These are phyloP conservation scores for Globisporangium nodosum DNA, from an alignment of 352 stramenopile genomes.

Conservation along the genomic window DNA sequence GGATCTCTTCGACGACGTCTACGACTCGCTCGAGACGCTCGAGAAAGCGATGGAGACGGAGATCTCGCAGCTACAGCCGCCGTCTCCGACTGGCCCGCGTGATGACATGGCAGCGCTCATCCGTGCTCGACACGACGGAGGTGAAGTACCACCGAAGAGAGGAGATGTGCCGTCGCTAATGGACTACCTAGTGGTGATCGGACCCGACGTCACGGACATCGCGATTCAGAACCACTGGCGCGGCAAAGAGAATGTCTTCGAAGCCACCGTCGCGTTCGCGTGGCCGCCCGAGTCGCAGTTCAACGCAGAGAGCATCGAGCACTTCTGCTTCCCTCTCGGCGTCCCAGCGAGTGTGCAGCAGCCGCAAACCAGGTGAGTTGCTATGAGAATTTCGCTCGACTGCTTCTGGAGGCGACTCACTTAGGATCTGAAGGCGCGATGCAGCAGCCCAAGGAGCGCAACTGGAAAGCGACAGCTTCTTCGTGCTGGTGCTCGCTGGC, in stretches of 20 bases:
- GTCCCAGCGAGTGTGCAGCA: not conserved
- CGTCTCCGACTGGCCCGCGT: not conserved
- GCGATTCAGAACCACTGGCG: slow-evolving; percentile 38
- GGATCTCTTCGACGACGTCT: slow-evolving; percentile 42
- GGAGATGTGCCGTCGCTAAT: slow-evolving; percentile 16
- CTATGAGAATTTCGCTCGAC: not conserved
- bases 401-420: not conserved
- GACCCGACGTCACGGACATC: slow-evolving; percentile 38
- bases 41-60: slow-evolving; percentile 32
- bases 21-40: slow-evolving; percentile 33
- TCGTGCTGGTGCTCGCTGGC: slow-evolving; percentile 48
- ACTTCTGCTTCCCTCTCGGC: slow-evolving; percentile 62
- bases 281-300: slow-evolving; percentile 64
- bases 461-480: slow-evolving; percentile 21
- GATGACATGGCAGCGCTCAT: not conserved
- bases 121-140: not conserved
- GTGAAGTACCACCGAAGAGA: not conserved
- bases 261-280: slow-evolving; percentile 54
- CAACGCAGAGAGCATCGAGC: slow-evolving; percentile 60
- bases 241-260: slow-evolving; percentile 36
- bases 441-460: not conserved
- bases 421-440: not conserved
- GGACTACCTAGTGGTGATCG: slow-evolving; percentile 46
- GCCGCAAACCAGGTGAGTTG: not conserved
- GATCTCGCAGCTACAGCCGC: slow-evolving; percentile 17